These are phyloP conservation scores for Aspergillus proliferans DNA, from an alignment of 2,329 filamentous ascomycete genomes.

Conservation along the genomic window DNA sequence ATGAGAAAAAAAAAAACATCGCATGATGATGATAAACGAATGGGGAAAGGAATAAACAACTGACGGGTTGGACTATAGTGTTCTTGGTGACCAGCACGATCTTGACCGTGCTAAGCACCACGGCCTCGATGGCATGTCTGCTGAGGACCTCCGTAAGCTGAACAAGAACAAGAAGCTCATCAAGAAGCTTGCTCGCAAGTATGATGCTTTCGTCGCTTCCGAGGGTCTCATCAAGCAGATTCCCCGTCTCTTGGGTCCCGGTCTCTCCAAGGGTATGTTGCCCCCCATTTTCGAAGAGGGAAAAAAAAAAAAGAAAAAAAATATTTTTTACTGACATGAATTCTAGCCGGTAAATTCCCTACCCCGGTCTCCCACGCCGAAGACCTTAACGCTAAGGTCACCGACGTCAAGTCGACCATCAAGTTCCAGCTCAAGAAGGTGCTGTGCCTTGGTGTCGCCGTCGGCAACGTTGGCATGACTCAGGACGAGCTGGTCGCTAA, in stretches of 20 bases:
- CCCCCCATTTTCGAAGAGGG: background rate
- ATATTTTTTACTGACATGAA: constrained; percentile 23
- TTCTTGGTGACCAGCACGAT: constrained; percentile 94
- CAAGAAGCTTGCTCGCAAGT: constrained; percentile 99
- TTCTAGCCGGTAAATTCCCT: constrained; percentile 94
- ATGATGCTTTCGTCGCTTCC: constrained; percentile 98
- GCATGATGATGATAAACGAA: background rate
- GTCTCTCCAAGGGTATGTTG: constrained; percentile 84
- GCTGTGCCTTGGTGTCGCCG: constrained; percentile 98
- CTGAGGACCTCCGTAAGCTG: constrained; percentile 99
- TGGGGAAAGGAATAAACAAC: background rate
- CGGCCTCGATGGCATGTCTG: constrained; percentile 95
- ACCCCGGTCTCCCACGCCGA: constrained; percentile 96
- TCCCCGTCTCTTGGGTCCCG: constrained; percentile 96
- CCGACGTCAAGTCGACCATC: constrained; percentile 99
- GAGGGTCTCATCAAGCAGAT: constrained; percentile 99
- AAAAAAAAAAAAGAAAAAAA: too few species aligned
- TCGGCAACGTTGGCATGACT: constrained; percentile 97
- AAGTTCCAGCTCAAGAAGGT: constrained; percentile 99
- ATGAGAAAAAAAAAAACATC: background rate
- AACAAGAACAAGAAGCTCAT: constrained; percentile 99
- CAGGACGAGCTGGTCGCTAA: constrained; percentile 94
- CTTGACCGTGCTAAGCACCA: constrained; percentile 99
- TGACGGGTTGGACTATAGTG: constrained; percentile 41
- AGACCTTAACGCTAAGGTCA: constrained; percentile 91